Conservation (phyloP, 306 rosid genomes). For the Dryas alaskensis region DNA sequence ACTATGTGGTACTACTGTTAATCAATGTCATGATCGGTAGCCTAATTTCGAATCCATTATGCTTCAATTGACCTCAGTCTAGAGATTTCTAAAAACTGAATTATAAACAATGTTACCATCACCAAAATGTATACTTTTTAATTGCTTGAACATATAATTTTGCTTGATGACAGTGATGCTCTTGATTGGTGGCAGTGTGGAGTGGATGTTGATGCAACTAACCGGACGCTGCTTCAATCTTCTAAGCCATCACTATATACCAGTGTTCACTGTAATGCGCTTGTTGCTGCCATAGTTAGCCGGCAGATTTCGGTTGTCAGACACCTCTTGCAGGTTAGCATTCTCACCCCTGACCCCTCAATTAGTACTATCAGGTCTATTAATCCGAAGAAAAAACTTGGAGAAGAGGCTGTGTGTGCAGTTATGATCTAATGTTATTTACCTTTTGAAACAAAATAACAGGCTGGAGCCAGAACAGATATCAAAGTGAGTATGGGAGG, state of each 20-base stretch:
- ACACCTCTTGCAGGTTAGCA: constrained; percentile 50
- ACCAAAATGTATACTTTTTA: background rate
- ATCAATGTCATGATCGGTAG: no score
- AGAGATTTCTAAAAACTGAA: background rate
- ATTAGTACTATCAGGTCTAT: background rate
- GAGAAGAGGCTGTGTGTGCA: no score
- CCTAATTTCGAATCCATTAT: no score
- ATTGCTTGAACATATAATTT: constrained; percentile 13
- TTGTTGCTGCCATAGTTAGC: constrained; percentile 56
- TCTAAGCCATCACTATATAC: constrained; percentile 56
- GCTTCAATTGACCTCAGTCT: background rate
- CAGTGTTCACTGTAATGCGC: constrained; percentile 57
- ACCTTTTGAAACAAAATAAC: constrained; percentile 13
- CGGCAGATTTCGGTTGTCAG: constrained; percentile 55
- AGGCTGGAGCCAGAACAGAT: constrained; percentile 56
- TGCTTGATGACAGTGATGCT: constrained; percentile 16
- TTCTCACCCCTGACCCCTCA: background rate
- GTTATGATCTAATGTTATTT: background rate
- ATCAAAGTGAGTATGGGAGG: constrained; percentile 55
- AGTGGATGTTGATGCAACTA: constrained; percentile 46
- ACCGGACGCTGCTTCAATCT: constrained; percentile 56
- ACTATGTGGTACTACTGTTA: no score
- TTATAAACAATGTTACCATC: background rate
- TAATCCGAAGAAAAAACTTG: background rate
- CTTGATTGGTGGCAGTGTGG: constrained; percentile 44